phyloP scores from a whole-genome alignment of 2,329 filamentous ascomycete genomes.

The Aspergillus ibericus region DNA sequence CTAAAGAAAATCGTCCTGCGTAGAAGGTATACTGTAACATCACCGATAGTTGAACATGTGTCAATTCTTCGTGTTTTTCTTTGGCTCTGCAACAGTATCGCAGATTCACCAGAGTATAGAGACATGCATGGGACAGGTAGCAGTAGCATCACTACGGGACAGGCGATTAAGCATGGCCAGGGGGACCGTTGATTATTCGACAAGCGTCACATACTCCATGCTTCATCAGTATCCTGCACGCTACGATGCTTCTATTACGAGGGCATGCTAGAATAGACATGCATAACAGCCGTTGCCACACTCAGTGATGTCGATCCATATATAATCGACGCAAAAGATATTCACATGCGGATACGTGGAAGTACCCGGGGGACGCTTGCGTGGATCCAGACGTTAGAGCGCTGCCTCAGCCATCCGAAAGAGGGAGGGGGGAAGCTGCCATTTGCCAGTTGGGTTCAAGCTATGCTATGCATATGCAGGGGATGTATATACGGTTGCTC shows the following conservation, averaged over 20 bases:
- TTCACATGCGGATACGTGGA: slow-evolving; percentile 52
- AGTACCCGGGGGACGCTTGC: slow-evolving; percentile 28
- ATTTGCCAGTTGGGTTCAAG: not conserved
- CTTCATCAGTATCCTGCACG: not conserved
- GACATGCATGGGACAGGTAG: no score
- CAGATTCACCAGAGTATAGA: no score
- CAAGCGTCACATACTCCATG: slow-evolving; percentile 46
- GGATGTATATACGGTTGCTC: not conserved
- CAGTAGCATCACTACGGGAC: slow-evolving; percentile 44
- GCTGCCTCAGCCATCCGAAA: not conserved
- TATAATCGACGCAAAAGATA: slow-evolving; percentile 49
- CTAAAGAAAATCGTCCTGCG: no score
- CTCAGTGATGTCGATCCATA: slow-evolving; percentile 46
- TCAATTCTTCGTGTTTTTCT: no score
- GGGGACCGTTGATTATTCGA: slow-evolving; percentile 55
- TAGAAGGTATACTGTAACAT: no score
- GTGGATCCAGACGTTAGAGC: slow-evolving; percentile 29
- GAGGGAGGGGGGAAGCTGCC: not conserved
- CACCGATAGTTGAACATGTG: no score
- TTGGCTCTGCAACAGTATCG: no score
- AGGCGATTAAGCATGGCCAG: slow-evolving; percentile 47
- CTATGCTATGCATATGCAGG: not conserved
- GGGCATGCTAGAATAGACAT: slow-evolving; percentile 51
- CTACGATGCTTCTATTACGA: slow-evolving; percentile 36
- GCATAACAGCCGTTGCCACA: slow-evolving; percentile 48